A percentile compares a stretch with the other conserved stretches of the same genome.
phyloP scores from a whole-genome alignment of 1,284 basidiomycete genomes.

The Lentinula novae-zelandiae region DNA sequence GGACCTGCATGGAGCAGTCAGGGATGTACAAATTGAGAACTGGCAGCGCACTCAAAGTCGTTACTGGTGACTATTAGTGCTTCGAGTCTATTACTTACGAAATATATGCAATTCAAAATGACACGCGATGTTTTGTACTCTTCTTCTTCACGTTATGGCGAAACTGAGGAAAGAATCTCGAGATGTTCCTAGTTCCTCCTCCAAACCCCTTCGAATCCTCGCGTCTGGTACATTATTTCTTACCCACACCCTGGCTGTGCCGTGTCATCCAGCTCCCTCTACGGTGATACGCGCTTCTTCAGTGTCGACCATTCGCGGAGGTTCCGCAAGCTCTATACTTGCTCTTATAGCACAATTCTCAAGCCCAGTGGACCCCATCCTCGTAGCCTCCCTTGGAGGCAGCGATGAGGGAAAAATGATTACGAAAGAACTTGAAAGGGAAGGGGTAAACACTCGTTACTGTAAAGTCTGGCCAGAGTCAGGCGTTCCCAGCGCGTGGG shows the following conservation, averaged over 20 bases:
- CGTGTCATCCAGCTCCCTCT: slow-evolving; percentile 55
- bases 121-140: too few relatives aligned
- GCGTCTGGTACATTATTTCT: slow-evolving; percentile 76
- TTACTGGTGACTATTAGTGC: too few relatives aligned
- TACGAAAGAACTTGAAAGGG: slow-evolving; percentile 58
- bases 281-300: slow-evolving; percentile 64
- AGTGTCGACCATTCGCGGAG: slow-evolving; percentile 62
- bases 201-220: slow-evolving; percentile 60
- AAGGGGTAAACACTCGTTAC: slow-evolving; percentile 65
- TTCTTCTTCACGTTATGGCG: slow-evolving; percentile 1
- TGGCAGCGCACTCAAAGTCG: too few relatives aligned
- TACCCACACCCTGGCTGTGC: slow-evolving; percentile 63
- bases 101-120: too few relatives aligned
- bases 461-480: slow-evolving; percentile 70
- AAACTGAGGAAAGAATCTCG: slow-evolving; percentile 12
- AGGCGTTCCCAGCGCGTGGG: slow-evolving; percentile 78
- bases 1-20: too few relatives aligned
- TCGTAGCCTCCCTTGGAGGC: slow-evolving; percentile 72
- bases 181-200: slow-evolving; percentile 1
- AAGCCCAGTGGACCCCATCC: slow-evolving; percentile 58
- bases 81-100: too few relatives aligned
- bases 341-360: slow-evolving; percentile 69
- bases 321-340: slow-evolving; percentile 67
- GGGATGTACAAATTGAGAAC: too few relatives aligned
- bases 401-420: slow-evolving; percentile 65